Conservation (phyloP, 2,329 filamentous ascomycete genomes). For the Zymoseptoria brevis region DNA sequence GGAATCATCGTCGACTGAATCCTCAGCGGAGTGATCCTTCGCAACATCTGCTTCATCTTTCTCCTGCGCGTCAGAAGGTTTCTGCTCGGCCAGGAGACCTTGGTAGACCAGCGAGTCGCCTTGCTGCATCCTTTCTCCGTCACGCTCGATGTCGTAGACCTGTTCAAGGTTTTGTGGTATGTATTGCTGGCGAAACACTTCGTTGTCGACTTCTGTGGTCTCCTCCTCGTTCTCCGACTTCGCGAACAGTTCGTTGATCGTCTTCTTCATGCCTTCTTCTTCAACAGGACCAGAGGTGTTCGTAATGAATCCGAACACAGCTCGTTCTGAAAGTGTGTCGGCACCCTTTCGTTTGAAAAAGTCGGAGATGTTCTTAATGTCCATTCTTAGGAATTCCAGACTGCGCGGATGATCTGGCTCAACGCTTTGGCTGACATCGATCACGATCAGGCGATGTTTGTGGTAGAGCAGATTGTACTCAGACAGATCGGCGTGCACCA, state of each 20-base stretch:
- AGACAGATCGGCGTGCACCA: conserved; percentile 93
- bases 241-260: conserved; percentile 61
- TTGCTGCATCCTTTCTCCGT: conserved; percentile 66
- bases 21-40: conserved; percentile 28
- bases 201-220: conserved; percentile 66
- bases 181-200: conserved; percentile 92
- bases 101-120: conserved; percentile 77
- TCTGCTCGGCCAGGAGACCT: conserved; percentile 68
- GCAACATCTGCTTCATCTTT: conserved; percentile 30
- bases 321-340: conserved; percentile 67
- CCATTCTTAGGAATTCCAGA: conserved; percentile 91
- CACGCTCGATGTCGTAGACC: conserved; percentile 91
- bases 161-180: conserved; percentile 94
- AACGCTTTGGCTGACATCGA: conserved; percentile 95
- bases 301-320: conserved; percentile 79
- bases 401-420: conserved; percentile 93
- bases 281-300: conserved; percentile 52
- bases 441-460: conserved; percentile 74
- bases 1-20: conserved; percentile 15
- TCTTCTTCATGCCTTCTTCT: conserved; percentile 52
- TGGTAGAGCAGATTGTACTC: conserved; percentile 98
- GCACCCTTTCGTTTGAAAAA: conserved; percentile 87
- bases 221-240: conserved; percentile 42
- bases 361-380: conserved; percentile 92
- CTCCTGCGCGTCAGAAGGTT: conserved; percentile 34